Percentiles rank a stretch among this genome's conserved stretches.
These are phyloP conservation scores for Grigorovia yakushimaensis DNA, from an alignment of 805 yeast genomes.

Conservation along the genomic window DNA sequence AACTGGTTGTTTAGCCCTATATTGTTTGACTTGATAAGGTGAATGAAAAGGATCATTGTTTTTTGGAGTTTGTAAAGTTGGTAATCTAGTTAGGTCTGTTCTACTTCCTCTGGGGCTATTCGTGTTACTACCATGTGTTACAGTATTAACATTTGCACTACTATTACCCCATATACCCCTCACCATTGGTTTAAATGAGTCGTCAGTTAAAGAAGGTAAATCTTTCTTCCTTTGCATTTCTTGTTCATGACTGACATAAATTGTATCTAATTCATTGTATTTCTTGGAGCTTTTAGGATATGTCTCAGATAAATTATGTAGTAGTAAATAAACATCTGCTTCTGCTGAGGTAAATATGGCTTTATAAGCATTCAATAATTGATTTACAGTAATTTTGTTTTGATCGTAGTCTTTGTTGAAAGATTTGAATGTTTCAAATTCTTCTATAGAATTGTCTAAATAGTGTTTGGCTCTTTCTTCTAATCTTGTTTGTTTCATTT, in stretches of 20 bases:
- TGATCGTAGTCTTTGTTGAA: constrained; percentile 41
- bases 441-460: constrained; percentile 41
- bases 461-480: constrained; percentile 84
- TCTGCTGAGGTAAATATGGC: constrained; percentile 36
- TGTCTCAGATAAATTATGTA: constrained; percentile 53
- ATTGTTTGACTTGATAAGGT: constrained; percentile 5
- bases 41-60: constrained; percentile 15
- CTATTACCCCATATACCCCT: constrained; percentile 26
- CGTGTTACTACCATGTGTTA: constrained; percentile 18
- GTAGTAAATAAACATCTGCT: constrained; percentile 46
- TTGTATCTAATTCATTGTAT: constrained; percentile 30
- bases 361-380: constrained; percentile 38
- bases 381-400: constrained; percentile 38
- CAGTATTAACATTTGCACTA: constrained; percentile 9
- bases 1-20: neutral
- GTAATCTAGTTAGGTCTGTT: constrained; percentile 21
- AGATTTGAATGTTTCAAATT: constrained; percentile 39
- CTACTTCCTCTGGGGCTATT: constrained; percentile 6
- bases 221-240: constrained; percentile 13
- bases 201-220: constrained; percentile 21
- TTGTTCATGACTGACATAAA: constrained; percentile 23
- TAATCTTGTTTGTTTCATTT: constrained; percentile 48
- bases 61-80: constrained; percentile 23
- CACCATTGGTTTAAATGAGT: constrained; percentile 11
- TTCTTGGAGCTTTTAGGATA: constrained; percentile 39